Percentiles rank a stretch among this genome's conserved stretches.
These are phyloP conservation scores for Pisolithus sp. DNA, from an alignment of 768 basidiomycete genomes.

Conservation along the genomic window DNA sequence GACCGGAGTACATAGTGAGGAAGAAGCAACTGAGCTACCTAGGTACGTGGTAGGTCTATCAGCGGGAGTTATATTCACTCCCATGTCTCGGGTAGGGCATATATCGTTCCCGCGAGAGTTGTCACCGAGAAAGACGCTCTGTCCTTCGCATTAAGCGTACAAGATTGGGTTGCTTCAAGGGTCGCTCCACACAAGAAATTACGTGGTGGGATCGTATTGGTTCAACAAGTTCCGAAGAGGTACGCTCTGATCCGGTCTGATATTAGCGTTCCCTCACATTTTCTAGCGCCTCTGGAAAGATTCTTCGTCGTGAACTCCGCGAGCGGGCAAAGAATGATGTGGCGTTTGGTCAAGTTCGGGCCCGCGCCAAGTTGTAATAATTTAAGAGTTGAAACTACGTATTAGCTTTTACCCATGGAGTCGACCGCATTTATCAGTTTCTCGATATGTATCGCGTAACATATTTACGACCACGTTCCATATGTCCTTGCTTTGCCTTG, in stretches of 20 bases:
- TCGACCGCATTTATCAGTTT: neutral
- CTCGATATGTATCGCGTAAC: no score
- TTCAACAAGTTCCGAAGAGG: constrained; percentile 40
- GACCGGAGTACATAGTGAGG: constrained; percentile 61
- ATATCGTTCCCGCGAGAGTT: constrained; percentile 35
- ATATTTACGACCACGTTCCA: no score
- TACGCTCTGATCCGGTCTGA: neutral
- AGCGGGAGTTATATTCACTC: neutral
- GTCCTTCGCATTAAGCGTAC: constrained; percentile 44
- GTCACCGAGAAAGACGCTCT: constrained; percentile 13
- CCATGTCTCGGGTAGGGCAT: constrained; percentile 39
- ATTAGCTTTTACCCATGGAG: neutral
- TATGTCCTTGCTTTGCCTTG: no score
- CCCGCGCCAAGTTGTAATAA: constrained; percentile 13
- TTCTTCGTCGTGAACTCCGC: constrained; percentile 70
- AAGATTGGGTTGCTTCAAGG: constrained; percentile 58
- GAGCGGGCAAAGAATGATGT: constrained; percentile 56
- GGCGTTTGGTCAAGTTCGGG: constrained; percentile 18
- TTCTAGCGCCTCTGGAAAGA: constrained; percentile 78
- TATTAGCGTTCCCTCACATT: neutral
- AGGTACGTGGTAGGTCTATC: constrained; percentile 32
- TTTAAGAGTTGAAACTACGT: neutral
- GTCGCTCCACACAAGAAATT: constrained; percentile 74
- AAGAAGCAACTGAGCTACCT: constrained; percentile 77
- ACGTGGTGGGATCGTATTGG: constrained; percentile 63